Base-by-base conservation (phyloP, 2,329 filamentous ascomycete species). In the Pseudodiploospora longispora region DNA sequence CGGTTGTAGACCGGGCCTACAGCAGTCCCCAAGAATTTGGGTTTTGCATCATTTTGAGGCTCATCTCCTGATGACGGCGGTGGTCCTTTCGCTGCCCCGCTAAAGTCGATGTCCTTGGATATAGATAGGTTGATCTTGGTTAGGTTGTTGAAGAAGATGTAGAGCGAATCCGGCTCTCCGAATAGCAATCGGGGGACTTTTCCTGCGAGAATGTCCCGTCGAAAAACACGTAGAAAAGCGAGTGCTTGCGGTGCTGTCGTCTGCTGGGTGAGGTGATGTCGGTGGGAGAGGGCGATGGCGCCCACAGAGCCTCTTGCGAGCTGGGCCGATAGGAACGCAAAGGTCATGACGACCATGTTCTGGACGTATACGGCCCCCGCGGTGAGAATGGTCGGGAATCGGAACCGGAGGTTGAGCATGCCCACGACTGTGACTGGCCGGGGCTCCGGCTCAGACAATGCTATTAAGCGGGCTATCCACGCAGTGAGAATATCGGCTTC, bases 211-310 rank as follows among this genome's bases (percentile, higher is more conserved):
- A 10, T 7, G 6, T 10, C 27, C 19, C 12, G n/a, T 1, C 12
- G n/a, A n/a, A 19, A 12, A 6, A 27, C 12, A 5, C 30, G 39
- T 29, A 41, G 12, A 9, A 6, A 55, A 36, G 53, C 62, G 33
- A 57, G 49, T 9, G 64, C 45, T 50, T 69, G 65, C 2, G 46
- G 44, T 7, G 59, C 53, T 0, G 62, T 65, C 7, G 59, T 55
- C 41, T 66, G 64, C 44, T 64, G 59, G 6, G 49, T 46, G 27
- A 69, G 56, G 2, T 61, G 49, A 6, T 50, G 55, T 10, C 67
- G 65, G 30, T 63, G 52, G 5, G 42, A 48, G 8, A 49, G 46
- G 2, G 64, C 64, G 6, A 58, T 55, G n/a, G 45, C 46, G 2
- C 56, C 56, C 5, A 66, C 47, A 7, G 51, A 57, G 49, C 34